Base-by-base conservation (phyloP, 805 yeast genomes). In the Kodamaea kakaduensis region DNA sequence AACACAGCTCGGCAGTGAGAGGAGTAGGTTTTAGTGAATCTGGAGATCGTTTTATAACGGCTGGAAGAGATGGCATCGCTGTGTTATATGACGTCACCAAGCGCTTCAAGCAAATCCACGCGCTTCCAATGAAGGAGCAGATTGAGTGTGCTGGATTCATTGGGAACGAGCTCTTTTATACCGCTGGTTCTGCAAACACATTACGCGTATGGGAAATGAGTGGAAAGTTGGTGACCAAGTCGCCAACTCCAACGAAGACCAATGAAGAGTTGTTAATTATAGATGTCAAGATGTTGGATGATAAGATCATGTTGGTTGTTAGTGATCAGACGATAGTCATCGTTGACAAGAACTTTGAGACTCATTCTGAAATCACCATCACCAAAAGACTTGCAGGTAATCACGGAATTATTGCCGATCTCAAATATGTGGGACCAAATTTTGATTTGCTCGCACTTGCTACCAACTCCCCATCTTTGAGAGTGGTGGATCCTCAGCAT, bases 331-430 rank as follows among this genome's bases (percentile, higher is more conserved):
- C 96, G 0, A 59, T 93, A 10, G 67, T 72, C 17, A 34, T 52
- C 42, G 47, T 46, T 8, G 40, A 32, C 19, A 20, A n/a, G 9
- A 6, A n/a, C 17, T 7, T 7, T 19, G 22, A 6, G 9, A 19
- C 22, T 6, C 32, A 7, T 10, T 14, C 27, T 22, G 41, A 36
- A 18, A 54, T 83, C n/a, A 69, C 71, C 13, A 53, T 73, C 2
- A 48, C 58, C 6, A 67, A 78, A 37, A 71, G 77, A 26, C 69
- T 88, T 47, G 93, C 96, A 1, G 97, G 97, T 47, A 88, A 88
- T 58, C 96, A 90, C 60, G 97, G 97, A 38, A 90, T 93, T 17
- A 80, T 93, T 49, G 95, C 96, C 2, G 97, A 90, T 54, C 72
- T 88, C 64, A 75, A 78, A 46, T 82, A 78, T 51, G 81, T 80